Evolutionary conservation across 768 basidiomycete genomes (phyloP).

Genomic region (Kwoniella newhampshirensis): DNA sequence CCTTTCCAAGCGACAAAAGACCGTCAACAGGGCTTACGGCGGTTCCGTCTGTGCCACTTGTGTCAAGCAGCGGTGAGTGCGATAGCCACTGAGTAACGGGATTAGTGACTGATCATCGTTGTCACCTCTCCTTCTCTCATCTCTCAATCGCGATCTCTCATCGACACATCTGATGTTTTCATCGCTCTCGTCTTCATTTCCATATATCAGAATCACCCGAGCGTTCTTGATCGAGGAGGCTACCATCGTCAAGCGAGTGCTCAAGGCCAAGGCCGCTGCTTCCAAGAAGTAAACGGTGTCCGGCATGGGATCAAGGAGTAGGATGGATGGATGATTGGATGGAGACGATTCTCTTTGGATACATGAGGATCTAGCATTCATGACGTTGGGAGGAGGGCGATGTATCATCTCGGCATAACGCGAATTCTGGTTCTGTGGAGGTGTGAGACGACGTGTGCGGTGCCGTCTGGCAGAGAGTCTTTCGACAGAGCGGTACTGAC

Average conservation of each 20-base stretch:
- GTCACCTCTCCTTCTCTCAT: background rate
- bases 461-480: no score
- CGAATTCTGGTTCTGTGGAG: no score
- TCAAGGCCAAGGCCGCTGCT: slow-evolving; percentile 72
- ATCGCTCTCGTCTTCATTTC: slow-evolving; percentile 1
- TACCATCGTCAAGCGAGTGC: slow-evolving; percentile 99
- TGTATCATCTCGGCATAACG: no score
- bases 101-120: slow-evolving; percentile 13
- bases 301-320: background rate
- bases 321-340: no score
- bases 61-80: slow-evolving; percentile 82
- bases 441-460: no score
- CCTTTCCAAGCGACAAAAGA: slow-evolving; percentile 96
- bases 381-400: no score
- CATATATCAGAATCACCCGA: slow-evolving; percentile 74
- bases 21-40: slow-evolving; percentile 92
- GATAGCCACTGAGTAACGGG: background rate
- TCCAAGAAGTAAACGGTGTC: slow-evolving; percentile 44
- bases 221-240: slow-evolving; percentile 99
- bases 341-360: no score
- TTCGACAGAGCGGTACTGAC: no score
- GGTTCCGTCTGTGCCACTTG: slow-evolving; percentile 95
- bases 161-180: background rate
- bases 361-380: no score
- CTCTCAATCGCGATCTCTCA: slow-evolving; percentile 1